Base-by-base conservation (phyloP, 768 basidiomycete species). In the Infundibulicybe gibba region DNA sequence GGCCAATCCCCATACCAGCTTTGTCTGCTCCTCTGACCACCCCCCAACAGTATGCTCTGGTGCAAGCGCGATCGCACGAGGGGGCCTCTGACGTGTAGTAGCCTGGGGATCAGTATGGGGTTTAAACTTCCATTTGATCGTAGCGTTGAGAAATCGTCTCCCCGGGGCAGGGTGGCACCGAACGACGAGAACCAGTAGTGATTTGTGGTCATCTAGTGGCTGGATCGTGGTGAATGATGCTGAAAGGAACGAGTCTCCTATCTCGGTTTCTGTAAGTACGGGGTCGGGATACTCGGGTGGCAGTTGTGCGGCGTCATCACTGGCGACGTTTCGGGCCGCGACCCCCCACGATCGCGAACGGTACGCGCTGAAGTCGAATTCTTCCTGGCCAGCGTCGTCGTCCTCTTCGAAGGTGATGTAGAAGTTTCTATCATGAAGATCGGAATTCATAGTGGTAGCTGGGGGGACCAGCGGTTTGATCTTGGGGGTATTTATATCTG, bases 21-120 rank as follows among this genome's bases (percentile, higher is more conserved):
- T 53, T 2, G 58, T 51, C 47, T 57, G 56, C 41, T 59, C 58
- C 43, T 57, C 54, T 14, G 58, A 55, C 58, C 58, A 57, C 19
- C 56, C 58, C 14, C 58, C 58, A 32, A 54, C 49, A 33, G 53
- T 55, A 37, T 59, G 54, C 35, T 52, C 52, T 2, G 58, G 58
- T 10, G 58, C 56, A 15, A 57, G 46, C 0, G 47, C 32, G 21
- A 54, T 14, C 5, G 57, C 35, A n/a, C 35, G 35, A 4, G 35
- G 35, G 17, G n/a, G n/a, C 40, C 46, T 51, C 57, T 11, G 54
- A 50, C 19, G 14, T 21, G 32, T 19, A 17, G 21, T 25, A 32
- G n/a, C 6, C 20, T 30, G 15, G 16, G 17, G 19, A 15, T 32
- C 37, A 17, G 1, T 25, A 35, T 10, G 41, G 16, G 33, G 39